Conservation (phyloP, 2,329 filamentous ascomycete genomes). For the Colletotrichum phormii region DNA sequence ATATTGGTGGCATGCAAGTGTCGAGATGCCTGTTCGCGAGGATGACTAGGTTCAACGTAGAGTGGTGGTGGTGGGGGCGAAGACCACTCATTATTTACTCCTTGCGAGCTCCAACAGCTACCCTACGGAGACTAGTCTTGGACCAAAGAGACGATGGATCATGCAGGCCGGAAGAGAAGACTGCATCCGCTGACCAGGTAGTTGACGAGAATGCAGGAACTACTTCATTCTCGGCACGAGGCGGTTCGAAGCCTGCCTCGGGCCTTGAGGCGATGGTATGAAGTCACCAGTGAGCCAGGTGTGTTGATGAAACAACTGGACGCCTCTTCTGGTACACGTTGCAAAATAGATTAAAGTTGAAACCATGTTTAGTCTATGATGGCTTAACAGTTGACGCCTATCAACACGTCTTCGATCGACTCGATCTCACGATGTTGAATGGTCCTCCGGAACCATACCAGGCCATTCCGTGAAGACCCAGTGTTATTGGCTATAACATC, state of each 20-base stretch:
- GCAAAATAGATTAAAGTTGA: too few species aligned
- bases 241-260: not conserved
- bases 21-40: not conserved
- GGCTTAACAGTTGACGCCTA: not conserved
- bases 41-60: not conserved
- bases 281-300: not conserved
- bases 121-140: conserved; percentile 11
- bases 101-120: conserved; percentile 11
- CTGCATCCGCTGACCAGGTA: not conserved
- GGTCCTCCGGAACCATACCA: not conserved
- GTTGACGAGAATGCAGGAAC: not conserved
- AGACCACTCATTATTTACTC: not conserved
- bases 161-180: conserved; percentile 13
- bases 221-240: not conserved
- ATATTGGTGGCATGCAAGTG: not conserved
- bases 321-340: too few species aligned
- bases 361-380: not conserved
- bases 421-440: not conserved
- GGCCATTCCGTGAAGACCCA: not conserved
- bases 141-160: not conserved
- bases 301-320: not conserved
- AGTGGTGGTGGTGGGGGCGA: not conserved
- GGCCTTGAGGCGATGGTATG: not conserved
- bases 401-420: not conserved
- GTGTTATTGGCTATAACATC: not conserved